Conservation (phyloP, 2,329 filamentous ascomycete genomes). For the Ophiostoma perfectum region DNA sequence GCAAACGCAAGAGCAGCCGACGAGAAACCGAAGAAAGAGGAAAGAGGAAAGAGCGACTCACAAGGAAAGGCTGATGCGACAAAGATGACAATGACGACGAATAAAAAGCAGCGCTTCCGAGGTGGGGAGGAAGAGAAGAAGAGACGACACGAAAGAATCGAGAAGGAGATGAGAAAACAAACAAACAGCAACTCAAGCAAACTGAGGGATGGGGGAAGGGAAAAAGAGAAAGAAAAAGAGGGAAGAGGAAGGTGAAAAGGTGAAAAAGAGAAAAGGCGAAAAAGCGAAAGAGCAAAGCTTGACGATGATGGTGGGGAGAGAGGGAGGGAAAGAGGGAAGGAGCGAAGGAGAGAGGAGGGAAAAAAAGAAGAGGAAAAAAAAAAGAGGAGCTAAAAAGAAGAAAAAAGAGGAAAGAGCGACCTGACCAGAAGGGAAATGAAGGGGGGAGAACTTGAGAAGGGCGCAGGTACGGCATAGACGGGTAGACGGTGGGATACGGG, state of each 20-base stretch:
- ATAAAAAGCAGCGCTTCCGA: conserved; percentile 12
- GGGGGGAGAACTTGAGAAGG: conserved; percentile 16
- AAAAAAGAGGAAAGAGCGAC: conserved; percentile 14
- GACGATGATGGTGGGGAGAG: not conserved
- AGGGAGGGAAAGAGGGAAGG: not conserved
- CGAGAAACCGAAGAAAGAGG: not conserved
- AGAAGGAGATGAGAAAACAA: conserved; percentile 13
- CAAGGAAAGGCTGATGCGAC: conserved; percentile 15
- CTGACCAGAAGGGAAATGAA: conserved; percentile 17
- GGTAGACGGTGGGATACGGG: not conserved
- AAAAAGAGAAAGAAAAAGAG: not conserved
- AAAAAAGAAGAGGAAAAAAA: conserved; percentile 8
- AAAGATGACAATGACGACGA: conserved; percentile 18
- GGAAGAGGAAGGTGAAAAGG: not conserved
- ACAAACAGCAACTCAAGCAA: conserved; percentile 17
- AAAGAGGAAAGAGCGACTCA: conserved; percentile 12
- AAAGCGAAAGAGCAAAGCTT: not conserved
- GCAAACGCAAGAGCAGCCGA: not conserved
- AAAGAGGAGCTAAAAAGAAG: conserved; percentile 5
- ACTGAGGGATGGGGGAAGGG: not conserved
- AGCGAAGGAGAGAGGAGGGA: not conserved
- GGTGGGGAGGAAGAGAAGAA: conserved; percentile 15
- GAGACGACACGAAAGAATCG: not conserved
- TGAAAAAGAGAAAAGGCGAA: not conserved
- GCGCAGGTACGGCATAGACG: conserved; percentile 5